Evolutionary conservation across 768 basidiomycete genomes (phyloP), one percentile per base, ranked within the genome.

Genomic region (Tulasnella sp.): DNA sequence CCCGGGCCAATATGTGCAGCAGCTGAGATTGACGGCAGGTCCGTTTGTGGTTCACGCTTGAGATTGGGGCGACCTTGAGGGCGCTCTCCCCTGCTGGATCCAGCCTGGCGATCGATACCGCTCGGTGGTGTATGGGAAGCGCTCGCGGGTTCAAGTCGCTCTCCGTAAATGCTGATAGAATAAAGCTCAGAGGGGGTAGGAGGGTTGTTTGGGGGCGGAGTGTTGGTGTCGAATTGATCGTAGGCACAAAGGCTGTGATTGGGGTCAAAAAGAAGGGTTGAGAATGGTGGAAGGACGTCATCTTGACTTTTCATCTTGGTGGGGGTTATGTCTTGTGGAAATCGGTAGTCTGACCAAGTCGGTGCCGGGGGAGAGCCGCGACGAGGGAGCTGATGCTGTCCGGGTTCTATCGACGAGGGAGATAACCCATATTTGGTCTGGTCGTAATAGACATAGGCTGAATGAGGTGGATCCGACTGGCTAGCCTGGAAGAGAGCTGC

Each of bases 231-330:
- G 34, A 74, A 39, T 19, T 42, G 56, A 40, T 52, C 27, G 72
- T 52, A 48, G 48, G 48, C 10, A 19, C 21, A 52, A 19, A 24
- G 48, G 72, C 72, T 82, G 85, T 75, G 77, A 82, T 77, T 80
- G 82, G 18, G 14, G 72, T 40, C 72, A 74, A 74, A 27, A 84
- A 80, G 86, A 81, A 42, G 83, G 82, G 80, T 82, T 83, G 83
- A 86, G 84, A 71, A 82, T 84, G 48, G 82, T 81, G 42, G 71
- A 68, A 52, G 31, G 76, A 76, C 42, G 86, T 80, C 56, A 85
- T 82, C 39, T 86, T 87, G 88, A 76, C 86, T 83, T 24, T 86
- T 83, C 24, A 84, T 92, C 83, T 58, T 85, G 77, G 81, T 81
- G 80, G 80, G 82, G 52, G 76, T 82, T 83, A 81, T 27, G 39